Base-by-base conservation (phyloP, 2,329 filamentous ascomycete genomes). In the Blastomyces silverae region DNA sequence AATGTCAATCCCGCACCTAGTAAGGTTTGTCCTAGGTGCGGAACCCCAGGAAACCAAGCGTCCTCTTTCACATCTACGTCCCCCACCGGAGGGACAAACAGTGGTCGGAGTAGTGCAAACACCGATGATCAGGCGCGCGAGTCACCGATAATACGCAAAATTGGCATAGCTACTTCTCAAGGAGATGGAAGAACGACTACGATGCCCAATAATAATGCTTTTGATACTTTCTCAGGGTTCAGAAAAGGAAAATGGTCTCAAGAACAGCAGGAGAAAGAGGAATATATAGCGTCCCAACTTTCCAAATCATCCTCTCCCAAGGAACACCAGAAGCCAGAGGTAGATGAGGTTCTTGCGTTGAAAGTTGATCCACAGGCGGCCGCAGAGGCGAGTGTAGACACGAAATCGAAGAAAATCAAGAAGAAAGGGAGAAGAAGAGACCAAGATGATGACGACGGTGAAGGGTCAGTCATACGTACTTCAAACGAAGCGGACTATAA, bases 231-330 rank as follows among this genome's bases (percentile, higher is more conserved):
- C 42, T 60, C 58, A 3, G 58, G 58, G 39, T 60, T 60, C 42
- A 20, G 58, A 60, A 60, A 48, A 17, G 58, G 58, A 28, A 60
- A 31, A 34, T 60, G 58, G 58, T 46, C 58, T 34, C 39, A 60
- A 60, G 58, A 60, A 48, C 58, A 60, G 15, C 22, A 60, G 8
- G 11, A 60, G 42, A 48, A 60, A 28, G 42, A 46, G n/a, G 39
- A 60, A 20, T 48, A 28, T 20, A 48, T 60, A 25, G 31, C 25
- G 3, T 25, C 58, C 3, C 39, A 60, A 48, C 37, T 60, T 20
- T 46, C 58, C 42, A 60, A 60, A n/a, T 20, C 42, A 20, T 2
- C 25, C 17, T 15, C 42, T 17, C 13, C 39, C 2, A 31, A 60
- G 20, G 22, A 48, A 34, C 46, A 31, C n/a, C 58, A 31, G 22